These are phyloP conservation scores for Tolypocladium ovalisporum DNA, from an alignment of 2,329 filamentous ascomycete genomes.

Conservation along the genomic window DNA sequence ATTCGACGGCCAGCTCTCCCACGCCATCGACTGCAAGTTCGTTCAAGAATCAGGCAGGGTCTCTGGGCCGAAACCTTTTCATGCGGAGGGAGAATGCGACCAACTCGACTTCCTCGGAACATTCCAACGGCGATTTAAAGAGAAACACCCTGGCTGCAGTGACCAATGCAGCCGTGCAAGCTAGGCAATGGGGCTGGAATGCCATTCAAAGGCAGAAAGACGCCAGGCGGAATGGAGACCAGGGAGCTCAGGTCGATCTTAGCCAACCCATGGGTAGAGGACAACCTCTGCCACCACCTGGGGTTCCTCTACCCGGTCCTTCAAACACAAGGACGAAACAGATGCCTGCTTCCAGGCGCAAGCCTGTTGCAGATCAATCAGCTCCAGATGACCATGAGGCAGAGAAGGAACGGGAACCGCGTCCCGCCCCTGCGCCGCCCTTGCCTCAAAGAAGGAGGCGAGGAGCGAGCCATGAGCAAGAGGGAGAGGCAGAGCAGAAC, in stretches of 20 bases:
- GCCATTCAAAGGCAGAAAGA: conserved; percentile 42
- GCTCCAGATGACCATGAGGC: conserved; percentile 12
- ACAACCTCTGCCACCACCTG: conserved; percentile 70
- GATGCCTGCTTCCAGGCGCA: conserved; percentile 52
- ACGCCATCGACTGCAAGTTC: conserved; percentile 24
- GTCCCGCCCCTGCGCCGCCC: conserved; percentile 24
- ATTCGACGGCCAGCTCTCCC: conserved; percentile 12
- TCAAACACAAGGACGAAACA: conserved; percentile 50
- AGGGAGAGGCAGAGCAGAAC: conserved; percentile 32
- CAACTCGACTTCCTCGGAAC: conserved; percentile 22
- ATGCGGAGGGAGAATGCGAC: conserved; percentile 25
- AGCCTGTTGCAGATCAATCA: conserved; percentile 27
- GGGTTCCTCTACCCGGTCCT: conserved; percentile 59
- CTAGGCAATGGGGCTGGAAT: conserved; percentile 49
- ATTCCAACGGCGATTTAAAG: conserved; percentile 27
- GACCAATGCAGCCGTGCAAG: conserved; percentile 42
- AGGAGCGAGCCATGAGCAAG: conserved; percentile 21
- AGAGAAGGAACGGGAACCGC: conserved; percentile 16
- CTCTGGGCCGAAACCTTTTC: conserved; percentile 29
- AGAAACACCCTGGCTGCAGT: conserved; percentile 42
- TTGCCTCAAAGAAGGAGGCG: conserved; percentile 35
- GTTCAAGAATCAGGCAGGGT: conserved; percentile 27
- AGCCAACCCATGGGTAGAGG: conserved; percentile 71
- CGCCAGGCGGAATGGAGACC: conserved; percentile 21
- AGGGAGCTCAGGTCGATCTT: conserved; percentile 29